These are phyloP conservation scores for Lachnellula cervina DNA, from an alignment of 2,329 filamentous ascomycete species.

Conservation along the genomic window DNA sequence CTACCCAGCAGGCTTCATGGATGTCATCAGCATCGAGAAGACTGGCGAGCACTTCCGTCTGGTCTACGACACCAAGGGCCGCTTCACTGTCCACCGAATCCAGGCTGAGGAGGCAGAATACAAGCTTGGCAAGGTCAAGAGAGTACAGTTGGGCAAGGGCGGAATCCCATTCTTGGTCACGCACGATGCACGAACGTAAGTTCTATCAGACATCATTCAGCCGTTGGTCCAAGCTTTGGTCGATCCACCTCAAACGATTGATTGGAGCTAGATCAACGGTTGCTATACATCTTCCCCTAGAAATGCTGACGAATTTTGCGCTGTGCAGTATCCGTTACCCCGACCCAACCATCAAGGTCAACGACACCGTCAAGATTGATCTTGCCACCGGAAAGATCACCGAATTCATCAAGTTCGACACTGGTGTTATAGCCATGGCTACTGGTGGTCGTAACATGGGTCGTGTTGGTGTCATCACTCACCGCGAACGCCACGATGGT, in stretches of 20 bases:
- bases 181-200: slow-evolving; percentile 99
- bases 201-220: slow-evolving; percentile 98
- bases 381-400: slow-evolving; percentile 94
- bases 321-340: slow-evolving; percentile 93
- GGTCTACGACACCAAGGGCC: slow-evolving; percentile 99
- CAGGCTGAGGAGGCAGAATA: slow-evolving; percentile 98
- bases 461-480: slow-evolving; percentile 99
- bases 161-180: slow-evolving; percentile 99
- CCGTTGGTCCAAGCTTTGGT: slow-evolving; percentile 99
- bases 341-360: slow-evolving; percentile 97
- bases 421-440: slow-evolving; percentile 95
- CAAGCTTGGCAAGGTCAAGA: slow-evolving; percentile 99
- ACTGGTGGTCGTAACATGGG: slow-evolving; percentile 99
- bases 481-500: slow-evolving; percentile 99
- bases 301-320: slow-evolving; percentile 31
- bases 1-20: slow-evolving; percentile 98
- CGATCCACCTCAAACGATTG: slow-evolving; percentile 37
- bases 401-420: slow-evolving; percentile 99
- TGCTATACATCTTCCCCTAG: slow-evolving; percentile 25
- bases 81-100: slow-evolving; percentile 99
- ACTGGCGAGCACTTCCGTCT: slow-evolving; percentile 99
- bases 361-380: slow-evolving; percentile 99
- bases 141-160: slow-evolving; percentile 97
- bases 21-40: slow-evolving; percentile 99
- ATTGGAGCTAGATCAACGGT: slow-evolving; percentile 33